Conservation (phyloP, 352 stramenopile genomes). For the Pythium sukuiense region DNA sequence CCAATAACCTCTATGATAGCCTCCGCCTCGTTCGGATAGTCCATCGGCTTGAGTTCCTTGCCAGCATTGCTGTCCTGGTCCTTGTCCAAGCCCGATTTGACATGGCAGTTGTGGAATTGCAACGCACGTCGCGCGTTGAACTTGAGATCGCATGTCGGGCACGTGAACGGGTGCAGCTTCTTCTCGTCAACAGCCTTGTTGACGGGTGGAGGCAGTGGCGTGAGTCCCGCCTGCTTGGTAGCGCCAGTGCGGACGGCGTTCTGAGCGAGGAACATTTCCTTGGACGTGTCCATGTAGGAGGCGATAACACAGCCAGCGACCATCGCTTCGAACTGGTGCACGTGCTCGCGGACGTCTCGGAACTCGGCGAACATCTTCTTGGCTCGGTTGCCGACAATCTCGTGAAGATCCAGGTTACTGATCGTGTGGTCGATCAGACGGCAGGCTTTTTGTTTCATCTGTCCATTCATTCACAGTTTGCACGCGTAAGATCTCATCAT, state of each 20-base stretch:
- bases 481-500: conserved; percentile 4
- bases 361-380: conserved; percentile 98
- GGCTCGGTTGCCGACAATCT: conserved; percentile 92
- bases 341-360: conserved; percentile 94
- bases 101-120: conserved; percentile 85
- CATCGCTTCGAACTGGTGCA: conserved; percentile 94
- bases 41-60: conserved; percentile 61
- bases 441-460: conserved; percentile 94
- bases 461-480: conserved; percentile 1
- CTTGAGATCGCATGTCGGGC: conserved; percentile 77
- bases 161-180: conserved; percentile 86
- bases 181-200: conserved; percentile 88
- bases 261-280: conserved; percentile 86
- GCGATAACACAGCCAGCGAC: conserved; percentile 88
- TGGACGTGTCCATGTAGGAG: conserved; percentile 82
- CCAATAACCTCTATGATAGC: conserved; percentile 77
- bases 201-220: conserved; percentile 44
- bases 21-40: conserved; percentile 59
- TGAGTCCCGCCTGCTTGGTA: conserved; percentile 48
- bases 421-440: conserved; percentile 91
- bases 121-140: conserved; percentile 84
- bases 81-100: conserved; percentile 32
- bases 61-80: conserved; percentile 31
- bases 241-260: conserved; percentile 71
- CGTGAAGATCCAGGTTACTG: conserved; percentile 93